A percentile compares a stretch with the other conserved stretches of the same genome.
phyloP scores from a whole-genome alignment of 129 eudicot species.

The Glebionis coronaria region DNA sequence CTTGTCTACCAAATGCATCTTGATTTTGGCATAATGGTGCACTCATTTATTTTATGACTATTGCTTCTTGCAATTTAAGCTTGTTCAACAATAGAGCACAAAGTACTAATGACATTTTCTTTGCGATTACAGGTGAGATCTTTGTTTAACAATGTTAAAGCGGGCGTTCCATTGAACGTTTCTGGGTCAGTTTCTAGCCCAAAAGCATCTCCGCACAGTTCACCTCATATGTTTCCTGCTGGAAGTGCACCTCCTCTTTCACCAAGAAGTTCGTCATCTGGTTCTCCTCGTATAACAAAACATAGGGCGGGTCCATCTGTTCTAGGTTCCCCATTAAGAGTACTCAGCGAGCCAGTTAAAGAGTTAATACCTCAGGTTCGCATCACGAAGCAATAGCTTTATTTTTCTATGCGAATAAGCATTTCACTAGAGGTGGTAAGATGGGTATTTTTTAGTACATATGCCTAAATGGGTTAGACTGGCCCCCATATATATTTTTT shows the following conservation, averaged over 20 bases:
- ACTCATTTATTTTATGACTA: neutral
- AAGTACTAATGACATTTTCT: slow-evolving; percentile 12
- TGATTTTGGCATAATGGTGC: neutral
- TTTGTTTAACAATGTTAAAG: slow-evolving; percentile 74
- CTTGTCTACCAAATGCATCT: neutral
- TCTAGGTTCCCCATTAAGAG: slow-evolving; percentile 68
- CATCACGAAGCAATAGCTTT: neutral
- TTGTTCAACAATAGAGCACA: slow-evolving; percentile 6
- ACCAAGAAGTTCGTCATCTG: slow-evolving; percentile 71
- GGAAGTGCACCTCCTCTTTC: slow-evolving; percentile 95
- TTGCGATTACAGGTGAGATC: slow-evolving; percentile 59
- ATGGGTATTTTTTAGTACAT: neutral
- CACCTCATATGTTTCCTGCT: slow-evolving; percentile 92
- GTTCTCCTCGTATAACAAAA: slow-evolving; percentile 78
- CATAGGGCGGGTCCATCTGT: slow-evolving; percentile 77
- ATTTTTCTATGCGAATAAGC: slow-evolving; percentile 2
- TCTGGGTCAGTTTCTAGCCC: slow-evolving; percentile 62
- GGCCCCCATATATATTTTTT: neutral
- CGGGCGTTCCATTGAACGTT: slow-evolving; percentile 58
- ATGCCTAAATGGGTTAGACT: neutral
- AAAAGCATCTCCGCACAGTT: slow-evolving; percentile 55
- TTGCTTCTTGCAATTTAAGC: neutral
- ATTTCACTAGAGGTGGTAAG: neutral
- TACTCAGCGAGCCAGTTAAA: slow-evolving; percentile 64
- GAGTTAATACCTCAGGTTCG: slow-evolving; percentile 75